Base-by-base conservation (phyloP, 2,329 filamentous ascomycete genomes). In the Calonectria hawksworthii region DNA sequence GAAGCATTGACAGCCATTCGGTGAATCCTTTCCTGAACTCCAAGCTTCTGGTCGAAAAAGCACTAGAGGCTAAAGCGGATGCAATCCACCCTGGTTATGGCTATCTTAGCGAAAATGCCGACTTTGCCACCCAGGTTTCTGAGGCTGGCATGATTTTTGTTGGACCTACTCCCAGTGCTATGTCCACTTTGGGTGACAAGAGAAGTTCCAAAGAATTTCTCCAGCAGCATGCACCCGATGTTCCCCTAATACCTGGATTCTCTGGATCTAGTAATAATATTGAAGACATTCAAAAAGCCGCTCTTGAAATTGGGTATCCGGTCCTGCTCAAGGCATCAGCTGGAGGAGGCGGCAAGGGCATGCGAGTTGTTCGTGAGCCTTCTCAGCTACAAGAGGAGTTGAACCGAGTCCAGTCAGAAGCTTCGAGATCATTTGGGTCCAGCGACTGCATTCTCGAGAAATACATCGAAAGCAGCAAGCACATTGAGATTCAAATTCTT, bases 91-190 rank as follows among this genome's bases (percentile, higher is more conserved):
- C 77, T 3, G 77, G 77, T 7, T 79, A 79, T 32, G 77, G 77
- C n/a, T 79, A 74, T 52, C 65, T 78, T 28, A 77, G 74, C 38
- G 77, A 79, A 38, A 93, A 93, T 78, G 87, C 89, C 10, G 87
- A 89, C 9, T 94, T 94, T 76, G 91, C 91, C 1, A 81, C 85
- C 63, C 80, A 86, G n/a, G 88, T 91, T 8, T 78, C 84, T 9
- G 84, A 87, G 18, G 89, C 89, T 2, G 91, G 90, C 0, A 85
- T 93, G 66, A 84, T 85, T 0, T 93, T 91, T 81, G 87, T 90
- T 3, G 92, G 92, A 0, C 92, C 92, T 0, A 86, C 85, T 14
- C 85, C 89, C 0, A 84, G 86, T 26, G 83, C 83, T 26, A 92
- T 80, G 56, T 73, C 72, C 26, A 78, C 76, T 1, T 32, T 80